Conservation (phyloP, 805 yeast genomes). For the Cyberlindnera euphorbiae region DNA sequence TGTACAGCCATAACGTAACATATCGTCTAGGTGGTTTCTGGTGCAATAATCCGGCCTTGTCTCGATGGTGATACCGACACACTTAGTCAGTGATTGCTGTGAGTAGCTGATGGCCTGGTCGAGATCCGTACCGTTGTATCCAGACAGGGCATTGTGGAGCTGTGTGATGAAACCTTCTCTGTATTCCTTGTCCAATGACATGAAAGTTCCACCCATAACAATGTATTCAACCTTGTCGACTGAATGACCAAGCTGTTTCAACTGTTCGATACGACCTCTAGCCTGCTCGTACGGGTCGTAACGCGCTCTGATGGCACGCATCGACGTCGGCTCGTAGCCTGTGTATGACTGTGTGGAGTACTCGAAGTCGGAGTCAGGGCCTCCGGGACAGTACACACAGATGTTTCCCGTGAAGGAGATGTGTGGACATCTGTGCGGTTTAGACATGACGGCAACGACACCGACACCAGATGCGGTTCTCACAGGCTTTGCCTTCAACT, state of each 20-base stretch:
- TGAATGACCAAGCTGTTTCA: slow-evolving; percentile 91
- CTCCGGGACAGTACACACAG: slow-evolving; percentile 98
- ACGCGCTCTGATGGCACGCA: slow-evolving; percentile 98
- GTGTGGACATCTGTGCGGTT: slow-evolving; percentile 98
- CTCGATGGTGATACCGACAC: slow-evolving; percentile 98
- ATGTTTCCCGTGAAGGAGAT: slow-evolving; percentile 98
- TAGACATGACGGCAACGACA: slow-evolving; percentile 98
- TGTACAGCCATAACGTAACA: slow-evolving; percentile 95
- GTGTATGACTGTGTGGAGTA: slow-evolving; percentile 97
- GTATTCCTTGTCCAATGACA: slow-evolving; percentile 88
- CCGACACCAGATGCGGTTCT: slow-evolving; percentile 98
- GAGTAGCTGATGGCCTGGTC: slow-evolving; percentile 90
- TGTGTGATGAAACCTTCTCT: slow-evolving; percentile 86
- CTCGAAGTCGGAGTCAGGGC: slow-evolving; percentile 97
- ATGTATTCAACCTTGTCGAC: slow-evolving; percentile 97
- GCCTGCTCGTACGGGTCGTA: slow-evolving; percentile 99
- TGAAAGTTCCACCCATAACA: slow-evolving; percentile 98
- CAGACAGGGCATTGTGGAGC: slow-evolving; percentile 91
- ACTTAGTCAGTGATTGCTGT: slow-evolving; percentile 91
- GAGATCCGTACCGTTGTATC: slow-evolving; percentile 78
- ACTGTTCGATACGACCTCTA: slow-evolving; percentile 93
- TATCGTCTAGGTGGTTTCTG: slow-evolving; percentile 89
- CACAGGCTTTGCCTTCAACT: slow-evolving; percentile 96
- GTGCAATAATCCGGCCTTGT: slow-evolving; percentile 99
- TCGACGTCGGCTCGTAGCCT: slow-evolving; percentile 97